Evolutionary conservation across 78 protist genomes (phyloP), one percentile per base, ranked within the genome.

Genomic region (Paratrimastix pyriformis): DNA sequence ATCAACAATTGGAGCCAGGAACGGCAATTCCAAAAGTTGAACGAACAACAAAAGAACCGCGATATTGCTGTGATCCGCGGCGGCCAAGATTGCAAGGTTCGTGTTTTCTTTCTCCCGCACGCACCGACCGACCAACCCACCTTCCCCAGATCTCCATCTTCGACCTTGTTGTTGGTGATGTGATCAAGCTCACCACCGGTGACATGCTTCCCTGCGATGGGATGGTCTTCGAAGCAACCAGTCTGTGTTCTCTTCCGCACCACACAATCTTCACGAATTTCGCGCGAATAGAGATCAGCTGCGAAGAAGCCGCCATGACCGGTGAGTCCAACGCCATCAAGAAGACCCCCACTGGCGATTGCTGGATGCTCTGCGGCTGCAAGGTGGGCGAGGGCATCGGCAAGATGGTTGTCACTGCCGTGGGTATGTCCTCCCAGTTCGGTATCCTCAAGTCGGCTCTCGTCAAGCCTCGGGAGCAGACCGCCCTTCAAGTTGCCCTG

Each of bases 121-220:
- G n/a, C n/a, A n/a, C n/a, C n/a, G n/a, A n/a, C n/a, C n/a, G n/a
- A n/a, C n/a, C n/a, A n/a, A n/a, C n/a, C n/a, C n/a, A n/a, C n/a
- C 65, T 0, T 7, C 0, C 7, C 30, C 43, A 37, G 24, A 46
- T 94, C 8, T 55, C 77, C 29, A 26, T 59, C 52, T 40, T 8
- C 18, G 90, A 89, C 35, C 29, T 94, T 18, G 66, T 80, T 7
- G 99, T 96, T 3, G 99, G 99, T 32, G 98, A 95, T 48, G 21
- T 80, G 9, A 44, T 81, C 24, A 57, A 80, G n/a, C 55, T 84
- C 26, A 80, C 77, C 59, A 79, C 79, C 0, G 91, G 91, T 42
- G 83, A 84, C 44, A 69, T 64, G 60, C 66, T 84, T 9, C 88
- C 89, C 39, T 88, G 80, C 1, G 91, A 87, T 80, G 91, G 91